phyloP scores from a whole-genome alignment of 257 asterid genomes.

The Solanum pinnatisectum region DNA sequence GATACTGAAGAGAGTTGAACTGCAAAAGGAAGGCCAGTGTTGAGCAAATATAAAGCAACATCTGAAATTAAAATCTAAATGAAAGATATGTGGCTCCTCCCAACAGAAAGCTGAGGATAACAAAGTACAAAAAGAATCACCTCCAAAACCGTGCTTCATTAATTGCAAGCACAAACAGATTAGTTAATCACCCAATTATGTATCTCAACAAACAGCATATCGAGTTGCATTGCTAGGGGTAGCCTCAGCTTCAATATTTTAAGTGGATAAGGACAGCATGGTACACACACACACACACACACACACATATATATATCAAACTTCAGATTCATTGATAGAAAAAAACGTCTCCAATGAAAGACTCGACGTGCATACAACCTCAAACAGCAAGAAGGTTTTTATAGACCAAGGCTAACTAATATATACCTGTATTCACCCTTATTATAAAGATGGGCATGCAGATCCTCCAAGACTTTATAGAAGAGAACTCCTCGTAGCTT shows the following conservation, averaged over 20 bases:
- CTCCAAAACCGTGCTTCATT: background rate
- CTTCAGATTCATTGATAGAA: background rate
- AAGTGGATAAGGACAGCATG: background rate
- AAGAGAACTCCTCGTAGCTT: conserved; percentile 88
- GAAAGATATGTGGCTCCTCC: background rate
- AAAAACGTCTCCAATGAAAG: background rate
- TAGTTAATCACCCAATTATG: background rate
- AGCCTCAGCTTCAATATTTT: background rate
- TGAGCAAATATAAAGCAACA: background rate
- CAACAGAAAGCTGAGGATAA: background rate
- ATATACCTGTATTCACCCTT: conserved; percentile 87
- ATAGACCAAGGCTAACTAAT: conserved; percentile 1
- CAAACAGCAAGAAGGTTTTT: background rate
- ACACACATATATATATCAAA: background rate
- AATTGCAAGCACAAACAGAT: background rate
- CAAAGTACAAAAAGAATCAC: background rate
- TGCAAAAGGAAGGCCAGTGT: conserved; percentile 23
- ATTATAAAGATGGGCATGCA: conserved; percentile 94
- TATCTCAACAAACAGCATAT: background rate
- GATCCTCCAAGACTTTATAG: conserved; percentile 91
- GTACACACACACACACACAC: too few species aligned
- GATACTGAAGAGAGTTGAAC: conserved; percentile 54
- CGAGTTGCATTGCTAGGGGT: background rate
- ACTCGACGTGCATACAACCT: background rate
- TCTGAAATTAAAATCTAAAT: background rate